Conservation (phyloP, 768 basidiomycete genomes). For the Podaxis pistillaris region DNA sequence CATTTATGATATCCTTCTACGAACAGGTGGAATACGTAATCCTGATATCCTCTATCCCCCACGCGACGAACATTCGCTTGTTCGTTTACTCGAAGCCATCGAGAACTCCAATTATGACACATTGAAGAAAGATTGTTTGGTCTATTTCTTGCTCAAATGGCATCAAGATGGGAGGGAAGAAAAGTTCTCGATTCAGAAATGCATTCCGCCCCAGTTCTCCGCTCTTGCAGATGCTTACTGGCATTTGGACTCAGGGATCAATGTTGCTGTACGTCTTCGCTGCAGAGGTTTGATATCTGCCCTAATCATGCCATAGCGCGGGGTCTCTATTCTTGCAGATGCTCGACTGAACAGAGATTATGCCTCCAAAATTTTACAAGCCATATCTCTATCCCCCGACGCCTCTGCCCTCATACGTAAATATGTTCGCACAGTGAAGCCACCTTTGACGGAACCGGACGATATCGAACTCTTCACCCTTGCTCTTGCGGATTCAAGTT, state of each 20-base stretch:
- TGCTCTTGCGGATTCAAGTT: slow-evolving; percentile 62
- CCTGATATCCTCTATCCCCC: slow-evolving; percentile 73
- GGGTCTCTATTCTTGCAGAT: slow-evolving; percentile 72
- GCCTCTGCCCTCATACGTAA: slow-evolving; percentile 59
- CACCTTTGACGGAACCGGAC: slow-evolving; percentile 61
- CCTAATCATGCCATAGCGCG: slow-evolving; percentile 43
- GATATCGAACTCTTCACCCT: slow-evolving; percentile 71
- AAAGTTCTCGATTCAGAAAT: slow-evolving; percentile 47
- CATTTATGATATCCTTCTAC: slow-evolving; percentile 72
- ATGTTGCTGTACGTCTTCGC: slow-evolving; percentile 52
- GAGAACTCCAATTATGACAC: slow-evolving; percentile 61
- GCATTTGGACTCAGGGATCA: slow-evolving; percentile 70
- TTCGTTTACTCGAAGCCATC: slow-evolving; percentile 59
- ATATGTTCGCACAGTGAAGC: slow-evolving; percentile 77
- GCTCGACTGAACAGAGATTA: slow-evolving; percentile 73
- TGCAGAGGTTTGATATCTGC: neutral
- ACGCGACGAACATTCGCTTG: slow-evolving; percentile 48
- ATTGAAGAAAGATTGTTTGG: slow-evolving; percentile 77
- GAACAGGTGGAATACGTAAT: slow-evolving; percentile 57
- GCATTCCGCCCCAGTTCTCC: slow-evolving; percentile 75
- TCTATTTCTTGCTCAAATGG: slow-evolving; percentile 83
- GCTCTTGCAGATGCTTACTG: slow-evolving; percentile 84
- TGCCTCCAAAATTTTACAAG: slow-evolving; percentile 74
- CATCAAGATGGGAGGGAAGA: slow-evolving; percentile 62
- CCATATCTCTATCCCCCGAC: slow-evolving; percentile 50